phyloP scores from a whole-genome alignment of 75 land plant species.

The Sequoiadendron giganteum region DNA sequence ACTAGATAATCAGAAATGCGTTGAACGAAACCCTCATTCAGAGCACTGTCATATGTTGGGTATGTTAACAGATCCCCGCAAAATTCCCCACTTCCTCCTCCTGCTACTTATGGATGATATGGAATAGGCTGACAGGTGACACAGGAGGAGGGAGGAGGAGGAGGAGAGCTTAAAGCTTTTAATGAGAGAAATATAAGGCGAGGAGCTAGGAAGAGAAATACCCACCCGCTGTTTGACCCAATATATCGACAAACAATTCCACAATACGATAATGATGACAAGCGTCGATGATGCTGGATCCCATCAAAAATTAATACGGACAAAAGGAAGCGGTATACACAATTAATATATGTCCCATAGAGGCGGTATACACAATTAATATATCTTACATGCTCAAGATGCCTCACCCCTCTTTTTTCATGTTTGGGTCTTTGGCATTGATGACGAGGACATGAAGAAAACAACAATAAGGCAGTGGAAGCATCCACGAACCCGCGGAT shows the following conservation, averaged over 20 bases:
- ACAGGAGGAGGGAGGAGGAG: background rate
- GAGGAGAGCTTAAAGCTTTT: background rate
- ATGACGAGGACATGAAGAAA: background rate
- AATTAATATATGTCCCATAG: background rate
- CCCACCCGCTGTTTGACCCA: background rate
- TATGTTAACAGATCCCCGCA: background rate
- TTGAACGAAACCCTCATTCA: background rate
- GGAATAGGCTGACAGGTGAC: background rate
- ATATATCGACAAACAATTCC: background rate
- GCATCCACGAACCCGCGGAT: background rate
- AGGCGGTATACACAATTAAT: background rate
- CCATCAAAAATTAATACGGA: background rate
- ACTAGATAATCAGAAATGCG: too few relatives aligned
- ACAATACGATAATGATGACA: background rate
- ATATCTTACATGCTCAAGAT: slow-evolving; percentile 1
- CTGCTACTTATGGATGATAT: background rate
- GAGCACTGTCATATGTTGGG: background rate
- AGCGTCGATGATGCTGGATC: background rate
- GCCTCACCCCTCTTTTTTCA: background rate
- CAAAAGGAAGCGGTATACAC: background rate
- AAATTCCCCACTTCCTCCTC: slow-evolving; percentile 10
- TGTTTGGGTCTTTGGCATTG: background rate
- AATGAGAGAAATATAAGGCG: background rate
- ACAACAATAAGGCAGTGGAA: background rate
- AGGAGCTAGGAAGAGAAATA: background rate